A percentile compares a stretch with the other conserved stretches of the same genome.
Evolutionary conservation across 2,329 filamentous ascomycete genomes (phyloP).

Genomic region (Claviceps arundinis): DNA sequence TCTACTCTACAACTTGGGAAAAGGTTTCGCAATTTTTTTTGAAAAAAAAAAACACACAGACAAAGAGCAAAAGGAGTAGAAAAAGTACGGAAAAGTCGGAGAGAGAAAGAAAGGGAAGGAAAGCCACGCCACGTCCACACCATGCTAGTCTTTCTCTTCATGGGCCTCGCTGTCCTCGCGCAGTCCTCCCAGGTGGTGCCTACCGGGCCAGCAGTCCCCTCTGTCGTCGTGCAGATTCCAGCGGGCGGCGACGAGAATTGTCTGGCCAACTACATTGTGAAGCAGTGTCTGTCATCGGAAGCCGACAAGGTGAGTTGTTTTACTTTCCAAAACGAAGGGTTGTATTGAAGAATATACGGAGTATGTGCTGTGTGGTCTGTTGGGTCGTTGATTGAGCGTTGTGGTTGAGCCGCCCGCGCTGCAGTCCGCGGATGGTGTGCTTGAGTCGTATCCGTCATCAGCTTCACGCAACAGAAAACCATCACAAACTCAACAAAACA

Average conservation of each 20-base stretch:
- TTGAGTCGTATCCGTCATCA: no score
- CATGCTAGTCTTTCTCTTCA: conserved; percentile 19
- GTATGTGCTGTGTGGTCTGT: no score
- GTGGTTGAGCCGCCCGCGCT: no score
- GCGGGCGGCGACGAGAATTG: conserved; percentile 16
- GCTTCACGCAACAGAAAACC: no score
- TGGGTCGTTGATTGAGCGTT: no score
- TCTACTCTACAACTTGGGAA: no score
- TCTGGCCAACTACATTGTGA: conserved; percentile 33
- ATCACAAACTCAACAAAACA: no score
- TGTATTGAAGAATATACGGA: no score
- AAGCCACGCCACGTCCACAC: neutral
- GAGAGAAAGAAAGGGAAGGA: neutral
- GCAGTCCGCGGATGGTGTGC: no score
- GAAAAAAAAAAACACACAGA: neutral
- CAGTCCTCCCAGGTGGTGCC: neutral
- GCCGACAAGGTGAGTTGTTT: conserved; percentile 19
- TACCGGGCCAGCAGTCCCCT: neutral
- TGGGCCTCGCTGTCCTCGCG: conserved; percentile 24
- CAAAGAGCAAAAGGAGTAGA: neutral
- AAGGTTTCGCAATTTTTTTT: no score
- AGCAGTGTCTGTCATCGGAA: conserved; percentile 28
- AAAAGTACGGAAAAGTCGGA: neutral
- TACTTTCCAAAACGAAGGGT: no score
- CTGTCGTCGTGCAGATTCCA: neutral